A percentile compares a stretch with the other conserved stretches of the same genome.
These are phyloP conservation scores for Theobroma cacao DNA, from an alignment of 345 rosid genomes.

Conservation along the genomic window DNA sequence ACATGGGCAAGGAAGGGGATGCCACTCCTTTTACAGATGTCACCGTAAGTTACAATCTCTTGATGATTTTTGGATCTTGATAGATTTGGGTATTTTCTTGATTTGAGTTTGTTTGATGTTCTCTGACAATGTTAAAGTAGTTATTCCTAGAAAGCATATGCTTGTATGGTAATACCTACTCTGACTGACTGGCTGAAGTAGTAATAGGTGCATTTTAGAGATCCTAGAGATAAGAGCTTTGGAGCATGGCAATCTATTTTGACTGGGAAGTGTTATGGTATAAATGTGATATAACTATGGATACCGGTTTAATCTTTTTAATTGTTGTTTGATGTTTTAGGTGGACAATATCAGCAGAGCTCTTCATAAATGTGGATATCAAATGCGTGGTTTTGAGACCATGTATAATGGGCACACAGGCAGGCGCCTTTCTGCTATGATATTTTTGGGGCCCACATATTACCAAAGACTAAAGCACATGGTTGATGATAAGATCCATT, in stretches of 20 bases:
- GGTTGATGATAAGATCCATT: slow-evolving; percentile 99
- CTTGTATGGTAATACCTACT: not conserved
- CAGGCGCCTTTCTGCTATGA: slow-evolving; percentile 79
- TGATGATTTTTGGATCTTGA: not conserved
- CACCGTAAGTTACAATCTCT: slow-evolving; percentile 54
- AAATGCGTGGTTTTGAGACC: slow-evolving; percentile 96
- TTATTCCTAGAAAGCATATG: not conserved
- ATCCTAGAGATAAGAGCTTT: too few species aligned
- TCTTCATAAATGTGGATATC: slow-evolving; percentile 96
- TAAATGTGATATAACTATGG: not conserved
- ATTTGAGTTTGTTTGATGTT: not conserved
- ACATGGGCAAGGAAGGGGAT: slow-evolving; percentile 99
- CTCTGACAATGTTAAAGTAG: not conserved
- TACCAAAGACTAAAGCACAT: slow-evolving; percentile 95
- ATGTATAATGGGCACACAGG: slow-evolving; percentile 99
- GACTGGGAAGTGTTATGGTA: too few species aligned
- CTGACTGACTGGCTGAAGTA: not conserved
- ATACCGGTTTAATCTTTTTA: not conserved
- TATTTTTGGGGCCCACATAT: slow-evolving; percentile 97
- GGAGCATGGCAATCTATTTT: too few species aligned
- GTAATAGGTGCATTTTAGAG: not conserved
- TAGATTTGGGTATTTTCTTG: not conserved
- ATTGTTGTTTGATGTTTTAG: slow-evolving; percentile 28
- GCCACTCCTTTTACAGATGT: slow-evolving; percentile 99
- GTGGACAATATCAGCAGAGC: slow-evolving; percentile 99